Conservation (phyloP, 805 yeast genomes). For the Teunomyces kruisii region DNA sequence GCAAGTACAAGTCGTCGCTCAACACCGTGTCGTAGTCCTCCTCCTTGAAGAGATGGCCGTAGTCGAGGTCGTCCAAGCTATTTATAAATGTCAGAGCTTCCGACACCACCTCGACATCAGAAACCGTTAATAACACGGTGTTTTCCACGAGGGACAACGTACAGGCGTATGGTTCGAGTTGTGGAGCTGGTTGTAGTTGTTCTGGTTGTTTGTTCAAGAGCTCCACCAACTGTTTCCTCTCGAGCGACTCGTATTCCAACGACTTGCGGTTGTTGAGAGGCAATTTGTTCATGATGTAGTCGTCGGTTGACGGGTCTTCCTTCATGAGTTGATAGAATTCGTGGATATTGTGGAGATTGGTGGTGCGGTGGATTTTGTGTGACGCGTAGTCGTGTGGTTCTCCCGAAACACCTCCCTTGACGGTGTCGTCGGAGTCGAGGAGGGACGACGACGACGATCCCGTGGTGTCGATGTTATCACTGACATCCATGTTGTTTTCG, state of each 20-base stretch:
- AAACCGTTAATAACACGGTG: slow-evolving; percentile 15
- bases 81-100: not conserved
- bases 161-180: slow-evolving; percentile 5
- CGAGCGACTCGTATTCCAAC: slow-evolving; percentile 19
- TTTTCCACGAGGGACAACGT: slow-evolving; percentile 20
- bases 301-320: not conserved
- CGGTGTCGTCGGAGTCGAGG: slow-evolving; percentile 3
- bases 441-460: not conserved
- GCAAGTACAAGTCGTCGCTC: not conserved
- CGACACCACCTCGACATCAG: not conserved
- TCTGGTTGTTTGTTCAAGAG: slow-evolving; percentile 9
- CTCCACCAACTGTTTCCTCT: slow-evolving; percentile 11
- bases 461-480: slow-evolving; percentile 3
- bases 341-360: slow-evolving; percentile 15
- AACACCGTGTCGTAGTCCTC: not conserved
- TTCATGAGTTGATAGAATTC: slow-evolving; percentile 14
- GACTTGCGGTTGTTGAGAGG: slow-evolving; percentile 21
- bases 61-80: not conserved
- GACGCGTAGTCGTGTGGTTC: slow-evolving; percentile 4
- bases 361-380: slow-evolving; percentile 13
- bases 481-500: slow-evolving; percentile 9
- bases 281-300: slow-evolving; percentile 8
- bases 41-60: not conserved
- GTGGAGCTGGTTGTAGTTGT: not conserved
- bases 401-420: not conserved